Percentiles rank a stretch among this genome's conserved stretches.
phyloP scores from a whole-genome alignment of 2,329 filamentous ascomycete species.

The Claviceps arundinis region DNA sequence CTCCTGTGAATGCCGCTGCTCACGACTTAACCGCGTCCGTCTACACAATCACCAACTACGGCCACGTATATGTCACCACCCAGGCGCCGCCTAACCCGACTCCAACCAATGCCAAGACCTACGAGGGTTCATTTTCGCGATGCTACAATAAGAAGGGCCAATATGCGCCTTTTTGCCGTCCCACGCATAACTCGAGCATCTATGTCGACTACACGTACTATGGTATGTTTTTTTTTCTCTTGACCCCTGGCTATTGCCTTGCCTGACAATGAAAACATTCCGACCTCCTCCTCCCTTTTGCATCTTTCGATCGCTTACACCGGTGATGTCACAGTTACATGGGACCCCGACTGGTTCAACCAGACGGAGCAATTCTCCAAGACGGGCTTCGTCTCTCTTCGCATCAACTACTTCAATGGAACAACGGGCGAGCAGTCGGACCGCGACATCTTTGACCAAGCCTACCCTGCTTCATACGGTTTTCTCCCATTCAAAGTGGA shows the following conservation, averaged over 20 bases:
- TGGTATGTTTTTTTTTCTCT: constrained; percentile 20
- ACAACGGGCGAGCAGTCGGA: constrained; percentile 22
- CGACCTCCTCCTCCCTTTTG: neutral
- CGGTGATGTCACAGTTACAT: constrained; percentile 31
- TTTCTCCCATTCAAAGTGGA: constrained; percentile 34
- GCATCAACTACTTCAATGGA: constrained; percentile 28
- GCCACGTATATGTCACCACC: constrained; percentile 26
- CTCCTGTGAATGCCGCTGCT: constrained; percentile 24
- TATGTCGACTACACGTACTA: constrained; percentile 36
- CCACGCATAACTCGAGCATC: constrained; percentile 28
- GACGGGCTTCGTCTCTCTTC: constrained; percentile 21
- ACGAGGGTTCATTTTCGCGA: constrained; percentile 34
- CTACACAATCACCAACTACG: constrained; percentile 23
- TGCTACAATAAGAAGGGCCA: constrained; percentile 35
- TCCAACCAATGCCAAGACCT: constrained; percentile 23
- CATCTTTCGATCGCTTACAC: neutral
- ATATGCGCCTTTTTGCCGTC: constrained; percentile 39
- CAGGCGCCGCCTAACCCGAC: constrained; percentile 32
- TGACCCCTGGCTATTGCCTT: neutral
- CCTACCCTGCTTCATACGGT: constrained; percentile 28
- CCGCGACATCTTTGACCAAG: constrained; percentile 20
- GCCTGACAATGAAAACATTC: neutral
- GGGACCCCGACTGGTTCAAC: constrained; percentile 40
- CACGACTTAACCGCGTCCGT: constrained; percentile 33
- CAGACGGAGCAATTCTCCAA: constrained; percentile 22